Conservation (phyloP, 73 alveolate genomes). For the Breviolum minutum region DNA sequence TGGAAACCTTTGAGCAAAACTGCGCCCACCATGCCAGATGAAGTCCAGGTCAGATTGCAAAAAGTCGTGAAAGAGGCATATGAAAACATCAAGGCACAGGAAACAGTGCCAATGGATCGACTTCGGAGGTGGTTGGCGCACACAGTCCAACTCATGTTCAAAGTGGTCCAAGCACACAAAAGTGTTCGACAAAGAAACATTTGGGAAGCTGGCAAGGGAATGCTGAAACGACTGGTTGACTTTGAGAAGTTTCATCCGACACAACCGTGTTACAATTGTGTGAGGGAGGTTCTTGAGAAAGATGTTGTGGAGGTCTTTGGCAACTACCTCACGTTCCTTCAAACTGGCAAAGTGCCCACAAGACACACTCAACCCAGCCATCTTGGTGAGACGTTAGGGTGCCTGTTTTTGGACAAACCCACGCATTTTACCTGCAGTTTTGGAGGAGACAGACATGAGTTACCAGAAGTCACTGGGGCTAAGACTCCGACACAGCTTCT, state of each 20-base stretch:
- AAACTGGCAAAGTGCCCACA: neutral
- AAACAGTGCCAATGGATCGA: no score
- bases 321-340: neutral
- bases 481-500: neutral
- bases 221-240: neutral
- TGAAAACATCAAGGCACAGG: no score
- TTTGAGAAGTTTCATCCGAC: neutral
- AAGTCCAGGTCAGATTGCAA: no score
- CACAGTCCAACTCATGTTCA: no score
- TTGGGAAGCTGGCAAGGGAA: neutral
- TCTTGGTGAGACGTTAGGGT: neutral
- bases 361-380: neutral
- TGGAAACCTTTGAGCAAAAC: no score
- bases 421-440: neutral
- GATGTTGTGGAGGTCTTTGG: neutral
- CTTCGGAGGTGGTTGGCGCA: no score
- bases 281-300: neutral
- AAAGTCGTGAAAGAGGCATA: no score
- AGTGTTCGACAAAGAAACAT: no score
- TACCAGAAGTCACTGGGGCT: neutral
- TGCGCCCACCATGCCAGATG: no score
- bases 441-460: neutral
- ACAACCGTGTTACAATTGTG: neutral
- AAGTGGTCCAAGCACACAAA: no score
- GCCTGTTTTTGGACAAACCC: neutral